Percentiles rank a stretch among this genome's conserved stretches.
These are phyloP conservation scores for Termitomyces sp. DNA, from an alignment of 1,284 basidiomycete species.

Conservation along the genomic window DNA sequence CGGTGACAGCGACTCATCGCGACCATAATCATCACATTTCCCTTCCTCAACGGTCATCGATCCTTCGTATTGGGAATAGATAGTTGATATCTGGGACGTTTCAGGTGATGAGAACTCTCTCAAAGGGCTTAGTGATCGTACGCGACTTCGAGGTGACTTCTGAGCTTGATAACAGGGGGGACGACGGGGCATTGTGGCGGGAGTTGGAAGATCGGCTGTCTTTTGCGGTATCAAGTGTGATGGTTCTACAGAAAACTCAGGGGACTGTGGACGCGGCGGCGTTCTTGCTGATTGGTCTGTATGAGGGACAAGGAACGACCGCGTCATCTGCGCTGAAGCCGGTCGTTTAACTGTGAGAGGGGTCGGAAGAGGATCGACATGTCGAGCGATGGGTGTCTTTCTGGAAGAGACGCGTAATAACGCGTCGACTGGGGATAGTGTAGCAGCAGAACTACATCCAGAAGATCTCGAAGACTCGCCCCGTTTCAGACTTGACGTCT, in stretches of 20 bases:
- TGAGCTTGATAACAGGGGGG: not conserved
- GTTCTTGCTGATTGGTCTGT: not conserved
- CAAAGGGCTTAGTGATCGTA: not conserved
- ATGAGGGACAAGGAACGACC: conserved; percentile 9
- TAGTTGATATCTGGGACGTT: not conserved
- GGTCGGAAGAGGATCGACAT: conserved; percentile 4
- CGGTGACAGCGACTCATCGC: not conserved
- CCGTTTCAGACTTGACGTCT: not conserved
- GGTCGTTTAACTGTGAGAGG: conserved; percentile 1
- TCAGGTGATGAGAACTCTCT: not conserved
- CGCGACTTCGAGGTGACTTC: not conserved
- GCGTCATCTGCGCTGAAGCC: not conserved
- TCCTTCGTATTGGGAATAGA: not conserved
- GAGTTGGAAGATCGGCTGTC: conserved; percentile 2
- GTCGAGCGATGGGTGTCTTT: not conserved
- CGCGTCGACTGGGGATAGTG: conserved; percentile 9
- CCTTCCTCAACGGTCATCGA: not conserved
- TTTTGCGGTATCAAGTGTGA: not conserved
- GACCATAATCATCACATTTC: not conserved
- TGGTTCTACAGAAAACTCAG: not conserved
- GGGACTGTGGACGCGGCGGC: not conserved
- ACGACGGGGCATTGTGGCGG: conserved; percentile 8
- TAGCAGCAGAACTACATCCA: not conserved
- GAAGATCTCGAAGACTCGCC: conserved; percentile 6
- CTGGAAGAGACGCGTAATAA: conserved; percentile 2